phyloP scores from a whole-genome alignment of 306 rosid genomes.

The Mimosa bimucronata region DNA sequence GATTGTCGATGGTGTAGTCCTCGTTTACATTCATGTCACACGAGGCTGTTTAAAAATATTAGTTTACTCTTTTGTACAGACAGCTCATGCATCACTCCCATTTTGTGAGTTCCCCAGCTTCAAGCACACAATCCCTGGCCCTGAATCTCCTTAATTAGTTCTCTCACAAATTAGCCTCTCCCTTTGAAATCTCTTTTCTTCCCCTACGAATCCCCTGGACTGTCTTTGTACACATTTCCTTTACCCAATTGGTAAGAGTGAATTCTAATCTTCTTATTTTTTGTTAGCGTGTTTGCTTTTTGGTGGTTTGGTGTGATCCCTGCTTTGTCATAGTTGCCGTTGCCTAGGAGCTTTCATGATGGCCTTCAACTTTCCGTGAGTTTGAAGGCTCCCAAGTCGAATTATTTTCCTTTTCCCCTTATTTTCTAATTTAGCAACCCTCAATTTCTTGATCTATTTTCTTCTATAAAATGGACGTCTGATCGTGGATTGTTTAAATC shows the following conservation, averaged over 20 bases:
- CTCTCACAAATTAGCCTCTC: background rate
- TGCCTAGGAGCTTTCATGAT: constrained; percentile 45
- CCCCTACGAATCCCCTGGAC: background rate
- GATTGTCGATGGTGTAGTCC: background rate
- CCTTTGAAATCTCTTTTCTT: no score
- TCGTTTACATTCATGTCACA: background rate
- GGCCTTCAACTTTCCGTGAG: constrained; percentile 46
- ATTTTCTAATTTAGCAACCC: background rate
- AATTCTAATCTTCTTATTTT: background rate
- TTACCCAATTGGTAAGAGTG: background rate
- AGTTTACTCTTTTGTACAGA: background rate
- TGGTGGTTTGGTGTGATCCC: constrained; percentile 37
- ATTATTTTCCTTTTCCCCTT: background rate
- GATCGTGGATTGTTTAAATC: constrained; percentile 31
- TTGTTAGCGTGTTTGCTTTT: background rate
- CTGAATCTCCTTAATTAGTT: background rate
- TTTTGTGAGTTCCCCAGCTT: background rate
- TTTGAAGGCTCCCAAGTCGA: constrained; percentile 40
- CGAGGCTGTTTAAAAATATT: background rate
- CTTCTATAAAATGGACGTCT: constrained; percentile 45
- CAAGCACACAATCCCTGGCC: background rate
- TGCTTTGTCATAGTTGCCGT: constrained; percentile 28
- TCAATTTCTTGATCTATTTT: constrained; percentile 18
- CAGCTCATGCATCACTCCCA: background rate
- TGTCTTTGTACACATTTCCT: background rate